A percentile compares a stretch with the other conserved stretches of the same genome.
These are phyloP conservation scores for Aaosphaeria pasadenensis DNA, from an alignment of 2,329 filamentous ascomycete genomes.

Conservation along the genomic window DNA sequence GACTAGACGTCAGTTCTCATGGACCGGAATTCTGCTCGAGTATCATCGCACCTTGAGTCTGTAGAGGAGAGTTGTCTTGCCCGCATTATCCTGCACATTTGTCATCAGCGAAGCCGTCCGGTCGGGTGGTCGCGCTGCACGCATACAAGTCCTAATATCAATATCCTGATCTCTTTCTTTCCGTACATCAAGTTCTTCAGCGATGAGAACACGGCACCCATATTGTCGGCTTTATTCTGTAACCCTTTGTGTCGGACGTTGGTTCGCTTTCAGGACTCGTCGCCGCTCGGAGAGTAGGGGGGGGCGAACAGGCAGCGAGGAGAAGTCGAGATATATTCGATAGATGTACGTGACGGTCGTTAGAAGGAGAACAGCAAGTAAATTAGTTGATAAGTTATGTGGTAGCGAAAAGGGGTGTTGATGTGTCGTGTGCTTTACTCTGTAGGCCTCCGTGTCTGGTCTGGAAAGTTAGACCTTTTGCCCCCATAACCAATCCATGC, in stretches of 20 bases:
- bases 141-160: slow-evolving; percentile 88
- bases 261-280: too few species aligned
- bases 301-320: too few species aligned
- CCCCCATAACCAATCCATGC: too few species aligned
- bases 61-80: slow-evolving; percentile 96
- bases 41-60: slow-evolving; percentile 72
- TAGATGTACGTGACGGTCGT: too few species aligned
- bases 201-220: slow-evolving; percentile 32
- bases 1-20: not conserved
- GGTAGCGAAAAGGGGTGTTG: too few species aligned
- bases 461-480: too few species aligned
- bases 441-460: too few species aligned
- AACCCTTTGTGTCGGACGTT: not conserved
- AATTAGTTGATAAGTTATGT: too few species aligned
- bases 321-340: too few species aligned
- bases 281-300: too few species aligned
- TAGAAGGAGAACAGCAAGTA: too few species aligned
- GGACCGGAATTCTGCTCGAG: not conserved
- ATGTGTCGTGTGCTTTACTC: too few species aligned
- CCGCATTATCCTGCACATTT: slow-evolving; percentile 79
- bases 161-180: slow-evolving; percentile 97
- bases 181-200: slow-evolving; percentile 55
- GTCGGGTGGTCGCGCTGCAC: not conserved
- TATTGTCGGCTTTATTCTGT: slow-evolving; percentile 10
- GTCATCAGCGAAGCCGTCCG: slow-evolving; percentile 17